Conservation (phyloP, 2,329 filamentous ascomycete genomes). For the Fusarium begoniae region DNA sequence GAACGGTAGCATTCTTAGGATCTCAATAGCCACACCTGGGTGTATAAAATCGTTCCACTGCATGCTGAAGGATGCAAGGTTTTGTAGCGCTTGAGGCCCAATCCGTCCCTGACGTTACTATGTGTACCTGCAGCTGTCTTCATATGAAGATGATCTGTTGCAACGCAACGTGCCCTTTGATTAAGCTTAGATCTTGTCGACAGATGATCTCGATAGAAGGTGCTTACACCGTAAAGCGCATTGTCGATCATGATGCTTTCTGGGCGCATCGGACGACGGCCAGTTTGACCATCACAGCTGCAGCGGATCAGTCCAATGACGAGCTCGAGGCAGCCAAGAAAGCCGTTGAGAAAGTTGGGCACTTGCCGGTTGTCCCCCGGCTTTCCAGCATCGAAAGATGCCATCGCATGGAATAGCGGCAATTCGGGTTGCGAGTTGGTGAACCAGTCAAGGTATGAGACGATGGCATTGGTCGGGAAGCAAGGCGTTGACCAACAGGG, state of each 20-base stretch:
- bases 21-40: neutral
- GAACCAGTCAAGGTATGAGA: neutral
- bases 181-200: neutral
- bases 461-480: neutral
- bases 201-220: neutral
- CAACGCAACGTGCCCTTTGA: neutral
- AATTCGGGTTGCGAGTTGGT: neutral
- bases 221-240: rapidly evolving
- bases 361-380: no score
- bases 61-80: neutral
- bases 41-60: no score
- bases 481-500: neutral
- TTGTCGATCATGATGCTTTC: neutral
- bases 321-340: neutral
- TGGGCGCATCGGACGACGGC: rapidly evolving
- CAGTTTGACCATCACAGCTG: neutral
- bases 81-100: neutral
- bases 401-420: neutral
- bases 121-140: neutral
- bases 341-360: no score
- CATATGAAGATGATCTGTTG: neutral
- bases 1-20: no score
- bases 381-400: neutral
- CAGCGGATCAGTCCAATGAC: neutral
- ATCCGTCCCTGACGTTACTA: neutral